phyloP scores from a whole-genome alignment of 441 rosid genomes.

The Rhodomyrtus psidioides region DNA sequence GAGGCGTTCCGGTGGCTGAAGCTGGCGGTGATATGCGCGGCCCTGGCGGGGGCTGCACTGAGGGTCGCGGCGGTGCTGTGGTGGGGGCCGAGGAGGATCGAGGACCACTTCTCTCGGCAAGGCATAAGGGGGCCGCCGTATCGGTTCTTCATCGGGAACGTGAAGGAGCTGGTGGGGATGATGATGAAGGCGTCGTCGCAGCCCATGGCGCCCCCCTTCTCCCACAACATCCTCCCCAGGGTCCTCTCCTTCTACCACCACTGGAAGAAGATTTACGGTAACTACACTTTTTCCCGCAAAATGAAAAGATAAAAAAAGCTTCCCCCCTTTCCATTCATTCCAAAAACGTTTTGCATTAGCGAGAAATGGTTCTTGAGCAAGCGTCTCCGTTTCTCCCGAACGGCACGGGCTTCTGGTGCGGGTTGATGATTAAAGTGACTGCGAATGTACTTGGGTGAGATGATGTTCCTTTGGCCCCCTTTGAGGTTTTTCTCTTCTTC shows the following conservation, averaged over 20 bases:
- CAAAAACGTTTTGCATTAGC: not conserved
- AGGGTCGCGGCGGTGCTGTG: slow-evolving; percentile 49
- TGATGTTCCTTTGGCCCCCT: not conserved
- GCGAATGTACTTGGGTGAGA: not conserved
- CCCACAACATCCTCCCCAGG: slow-evolving; percentile 75
- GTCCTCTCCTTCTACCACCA: slow-evolving; percentile 93
- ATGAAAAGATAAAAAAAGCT: too few relatives aligned
- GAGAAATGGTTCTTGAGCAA: not conserved
- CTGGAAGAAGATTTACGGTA: slow-evolving; percentile 97
- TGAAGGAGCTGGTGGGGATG: slow-evolving; percentile 82
- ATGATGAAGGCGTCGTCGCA: slow-evolving; percentile 90
- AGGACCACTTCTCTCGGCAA: slow-evolving; percentile 85
- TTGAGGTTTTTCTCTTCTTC: not conserved
- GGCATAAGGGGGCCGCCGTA: slow-evolving; percentile 98
- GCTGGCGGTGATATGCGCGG: slow-evolving; percentile 21
- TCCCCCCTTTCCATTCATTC: too few relatives aligned
- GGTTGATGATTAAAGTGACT: not conserved
- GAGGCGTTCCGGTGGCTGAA: slow-evolving; percentile 5
- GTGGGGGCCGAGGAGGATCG: slow-evolving; percentile 91
- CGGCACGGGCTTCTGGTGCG: not conserved
- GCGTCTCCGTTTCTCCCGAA: not conserved
- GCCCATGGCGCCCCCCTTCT: slow-evolving; percentile 52
- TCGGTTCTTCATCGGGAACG: slow-evolving; percentile 86
- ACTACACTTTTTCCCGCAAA: not conserved
- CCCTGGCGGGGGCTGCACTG: slow-evolving; percentile 5